Evolutionary conservation across 23 red algal genomes (phyloP), one percentile per base, ranked within the genome.

Genomic region (Gracilaria gracilis): DNA sequence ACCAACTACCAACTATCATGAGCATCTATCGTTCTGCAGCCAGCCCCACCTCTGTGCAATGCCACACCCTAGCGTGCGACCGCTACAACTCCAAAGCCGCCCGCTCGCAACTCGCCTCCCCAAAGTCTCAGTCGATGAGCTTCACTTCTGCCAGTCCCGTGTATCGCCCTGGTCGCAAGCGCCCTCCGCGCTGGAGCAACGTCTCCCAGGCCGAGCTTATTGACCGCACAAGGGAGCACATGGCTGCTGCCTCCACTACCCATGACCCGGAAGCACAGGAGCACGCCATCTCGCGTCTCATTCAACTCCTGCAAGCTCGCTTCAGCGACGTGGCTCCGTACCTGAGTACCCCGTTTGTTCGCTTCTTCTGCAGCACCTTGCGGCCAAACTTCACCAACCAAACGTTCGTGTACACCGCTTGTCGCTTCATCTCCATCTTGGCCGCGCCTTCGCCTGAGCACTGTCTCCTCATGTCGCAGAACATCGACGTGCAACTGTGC

Each of bases 401-500:
- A 50, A 24, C 72, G 21, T 77, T 77, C 20, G 38, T 77, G 24
- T 51, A 49, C 72, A 77, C 72, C 17, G 72, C 42, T 49, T 77
- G 72, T 77, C 72, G 72, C 72, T 77, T 77, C 14, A 77, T 77
- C 50, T 29, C 72, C 72, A n/a, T 77, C 24, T 51, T 77, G 46
- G 72, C 40, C 4, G 39, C 40, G 20, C 50, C 50, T 51, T 77
- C 72, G 17, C 34, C 72, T 0, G 40, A 77, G n/a, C 72, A 77
- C 34, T 77, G 72, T 21, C 6, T 77, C 20, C 50, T 46, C 27
- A 49, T 77, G 72, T 77, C 72, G 0, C 38, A 77, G 25, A 46
- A 49, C 42, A 77, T 77, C 72, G 72, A 77, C 27, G 72, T 77
- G 42, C 9, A 29, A 24, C 27, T 77, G 50, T 48, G 72, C 27